A percentile compares a stretch with the other conserved stretches of the same genome.
phyloP scores from a whole-genome alignment of 1,284 basidiomycete genomes.

The Ganoderma sinense region DNA sequence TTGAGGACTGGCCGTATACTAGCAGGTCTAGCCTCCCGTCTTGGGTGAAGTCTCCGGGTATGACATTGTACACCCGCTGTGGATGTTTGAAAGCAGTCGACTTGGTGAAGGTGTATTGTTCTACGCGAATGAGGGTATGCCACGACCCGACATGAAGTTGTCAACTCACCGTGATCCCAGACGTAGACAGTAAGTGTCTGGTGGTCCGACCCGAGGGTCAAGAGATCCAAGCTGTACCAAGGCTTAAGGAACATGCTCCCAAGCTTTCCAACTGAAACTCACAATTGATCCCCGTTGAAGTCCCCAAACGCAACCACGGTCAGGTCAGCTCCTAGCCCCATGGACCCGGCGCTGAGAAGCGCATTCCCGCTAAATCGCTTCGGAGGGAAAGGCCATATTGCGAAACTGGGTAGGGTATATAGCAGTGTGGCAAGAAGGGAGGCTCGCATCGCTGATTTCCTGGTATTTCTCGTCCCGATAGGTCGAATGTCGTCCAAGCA shows the following conservation, averaged over 20 bases:
- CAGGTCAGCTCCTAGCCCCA: conserved; percentile 79
- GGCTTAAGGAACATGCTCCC: not conserved
- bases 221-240: conserved; percentile 75
- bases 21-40: conserved; percentile 92
- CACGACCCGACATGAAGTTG: not conserved
- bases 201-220: conserved; percentile 78
- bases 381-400: conserved; percentile 83
- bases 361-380: conserved; percentile 90
- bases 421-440: conserved; percentile 8
- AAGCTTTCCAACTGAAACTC: conserved; percentile 42
- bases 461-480: not conserved
- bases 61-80: conserved; percentile 73
- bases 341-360: conserved; percentile 80
- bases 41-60: conserved; percentile 94
- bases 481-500: not conserved
- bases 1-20: conserved; percentile 75
- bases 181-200: conserved; percentile 78
- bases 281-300: conserved; percentile 96
- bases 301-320: conserved; percentile 92
- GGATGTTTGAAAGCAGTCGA: conserved; percentile 65
- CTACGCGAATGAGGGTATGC: conserved; percentile 41
- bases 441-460: not conserved
- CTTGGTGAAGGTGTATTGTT: conserved; percentile 67
- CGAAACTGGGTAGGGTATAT: conserved; percentile 17
- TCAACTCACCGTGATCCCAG: conserved; percentile 83